Evolutionary conservation across 306 rosid species (phyloP).

Genomic region (Lathyrus sativus): DNA sequence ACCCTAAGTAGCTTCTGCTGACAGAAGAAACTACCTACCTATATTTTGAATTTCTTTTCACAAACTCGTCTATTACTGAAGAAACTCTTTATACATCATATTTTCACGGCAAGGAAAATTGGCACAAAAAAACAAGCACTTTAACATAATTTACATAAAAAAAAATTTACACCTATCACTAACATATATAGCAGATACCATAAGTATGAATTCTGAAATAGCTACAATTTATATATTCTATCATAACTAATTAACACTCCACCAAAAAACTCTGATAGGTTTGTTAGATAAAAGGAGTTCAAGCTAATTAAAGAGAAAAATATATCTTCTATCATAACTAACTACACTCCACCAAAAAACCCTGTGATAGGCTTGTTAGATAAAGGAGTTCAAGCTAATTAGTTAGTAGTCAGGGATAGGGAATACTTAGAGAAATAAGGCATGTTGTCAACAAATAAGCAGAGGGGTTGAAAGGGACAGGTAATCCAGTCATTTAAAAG

Average conservation of each 20-base stretch:
- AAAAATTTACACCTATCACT: not conserved
- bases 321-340: not conserved
- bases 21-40: not conserved
- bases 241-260: no score
- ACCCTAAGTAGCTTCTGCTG: conserved; percentile 15
- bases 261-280: no score
- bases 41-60: not conserved
- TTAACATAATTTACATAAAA: not conserved
- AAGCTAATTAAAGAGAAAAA: no score
- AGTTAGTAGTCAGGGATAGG: conserved; percentile 3
- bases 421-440: not conserved
- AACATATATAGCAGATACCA: conserved; percentile 2
- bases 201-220: conserved; percentile 13
- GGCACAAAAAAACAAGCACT: not conserved
- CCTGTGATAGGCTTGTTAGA: not conserved
- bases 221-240: conserved; percentile 5
- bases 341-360: conserved; percentile 10
- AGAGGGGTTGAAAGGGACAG: conserved; percentile 1
- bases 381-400: not conserved
- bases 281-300: no score
- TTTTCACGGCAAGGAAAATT: conserved; percentile 5
- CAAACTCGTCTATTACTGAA: not conserved
- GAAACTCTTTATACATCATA: not conserved
- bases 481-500: not conserved
- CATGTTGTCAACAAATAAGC: not conserved